phyloP scores from a whole-genome alignment of 805 yeast species.

The Clavispora asparagi region DNA sequence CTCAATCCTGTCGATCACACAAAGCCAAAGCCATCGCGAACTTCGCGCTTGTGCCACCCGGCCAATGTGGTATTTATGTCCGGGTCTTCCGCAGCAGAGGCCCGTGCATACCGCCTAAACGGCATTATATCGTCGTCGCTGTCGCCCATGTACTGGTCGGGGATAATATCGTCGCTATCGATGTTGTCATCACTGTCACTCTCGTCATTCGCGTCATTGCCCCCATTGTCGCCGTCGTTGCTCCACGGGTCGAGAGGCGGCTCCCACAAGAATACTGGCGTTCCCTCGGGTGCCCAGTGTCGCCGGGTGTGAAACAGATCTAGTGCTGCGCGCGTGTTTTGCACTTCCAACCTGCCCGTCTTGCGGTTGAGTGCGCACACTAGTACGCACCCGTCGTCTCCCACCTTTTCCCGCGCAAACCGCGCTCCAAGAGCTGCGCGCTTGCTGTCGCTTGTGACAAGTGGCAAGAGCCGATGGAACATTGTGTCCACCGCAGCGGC shows the following conservation, averaged over 20 bases:
- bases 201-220: not conserved
- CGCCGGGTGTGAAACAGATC: not conserved
- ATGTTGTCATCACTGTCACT: not conserved
- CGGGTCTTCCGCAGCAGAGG: not conserved
- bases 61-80: not conserved
- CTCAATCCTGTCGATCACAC: not conserved
- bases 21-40: not conserved
- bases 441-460: slow-evolving; percentile 2
- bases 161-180: slow-evolving; percentile 1
- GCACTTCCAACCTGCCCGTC: slow-evolving; percentile 29
- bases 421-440: slow-evolving; percentile 1
- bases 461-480: slow-evolving; percentile 2
- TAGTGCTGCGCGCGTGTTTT: slow-evolving; percentile 25
- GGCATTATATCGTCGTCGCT: not conserved
- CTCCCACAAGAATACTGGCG: not conserved
- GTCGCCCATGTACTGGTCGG: not conserved
- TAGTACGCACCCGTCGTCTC: slow-evolving; percentile 11
- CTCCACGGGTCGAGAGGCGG: not conserved
- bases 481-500: slow-evolving; percentile 18
- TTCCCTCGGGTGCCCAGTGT: no score
- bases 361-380: slow-evolving; percentile 35
- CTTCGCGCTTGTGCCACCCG: not conserved
- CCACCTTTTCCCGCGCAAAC: slow-evolving; percentile 1
- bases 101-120: not conserved
- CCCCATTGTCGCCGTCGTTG: not conserved